These are phyloP conservation scores for Ascomycota sp. DNA, from an alignment of 2,329 filamentous ascomycete species.

Conservation along the genomic window DNA sequence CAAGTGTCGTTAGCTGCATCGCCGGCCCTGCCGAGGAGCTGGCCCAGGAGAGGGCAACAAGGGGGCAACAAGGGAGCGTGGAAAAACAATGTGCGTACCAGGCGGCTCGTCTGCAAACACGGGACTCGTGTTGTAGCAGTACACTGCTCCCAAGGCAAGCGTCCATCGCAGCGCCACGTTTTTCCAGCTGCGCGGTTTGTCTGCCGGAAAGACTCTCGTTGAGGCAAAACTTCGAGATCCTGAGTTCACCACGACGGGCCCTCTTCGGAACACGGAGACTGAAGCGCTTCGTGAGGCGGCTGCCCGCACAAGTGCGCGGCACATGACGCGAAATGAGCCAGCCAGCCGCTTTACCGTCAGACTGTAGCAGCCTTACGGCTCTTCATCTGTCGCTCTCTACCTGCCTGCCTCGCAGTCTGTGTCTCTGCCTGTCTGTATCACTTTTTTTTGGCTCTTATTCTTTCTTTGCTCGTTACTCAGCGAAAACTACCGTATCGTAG, in stretches of 20 bases:
- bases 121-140: slow-evolving; percentile 84
- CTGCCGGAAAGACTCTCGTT: slow-evolving; percentile 26
- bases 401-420: too few species aligned
- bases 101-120: slow-evolving; percentile 68
- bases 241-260: slow-evolving; percentile 3
- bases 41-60: not conserved
- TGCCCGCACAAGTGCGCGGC: slow-evolving; percentile 28
- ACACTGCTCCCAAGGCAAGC: slow-evolving; percentile 55
- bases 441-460: too few species aligned
- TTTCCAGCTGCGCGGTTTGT: slow-evolving; percentile 67
- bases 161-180: slow-evolving; percentile 53
- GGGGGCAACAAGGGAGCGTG: not conserved
- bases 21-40: too few species aligned
- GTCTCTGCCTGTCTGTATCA: too few species aligned
- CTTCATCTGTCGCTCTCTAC: too few species aligned
- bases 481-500: too few species aligned
- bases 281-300: slow-evolving; percentile 25
- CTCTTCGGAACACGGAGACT: slow-evolving; percentile 12
- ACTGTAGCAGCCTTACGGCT: too few species aligned
- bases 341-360: too few species aligned
- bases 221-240: slow-evolving; percentile 30
- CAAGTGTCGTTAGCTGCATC: too few species aligned
- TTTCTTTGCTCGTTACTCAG: too few species aligned
- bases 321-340: slow-evolving; percentile 17
- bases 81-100: slow-evolving; percentile 29